Evolutionary conservation across 768 basidiomycete species (phyloP), one percentile per base, ranked within the genome.

Genomic region (Pulveroboletus sp.): DNA sequence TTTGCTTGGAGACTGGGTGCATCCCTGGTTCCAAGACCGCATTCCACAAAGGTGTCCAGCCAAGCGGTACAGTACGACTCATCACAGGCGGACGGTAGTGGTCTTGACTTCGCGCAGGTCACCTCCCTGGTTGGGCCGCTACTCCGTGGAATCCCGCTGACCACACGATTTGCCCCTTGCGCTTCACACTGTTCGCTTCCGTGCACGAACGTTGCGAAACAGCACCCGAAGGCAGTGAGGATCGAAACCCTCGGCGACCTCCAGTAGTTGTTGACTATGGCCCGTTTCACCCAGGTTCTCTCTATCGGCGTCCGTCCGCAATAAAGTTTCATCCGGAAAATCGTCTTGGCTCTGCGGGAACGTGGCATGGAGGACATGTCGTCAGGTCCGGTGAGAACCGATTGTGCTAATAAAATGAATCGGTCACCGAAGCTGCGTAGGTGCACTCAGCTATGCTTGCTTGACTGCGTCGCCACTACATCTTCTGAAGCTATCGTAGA

Each of bases 141-240:
- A 47, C 45, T 43, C 57, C 65, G 57, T 65, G 65, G 63, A 63
- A 39, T 54, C 47, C 47, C 42, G 27, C 46, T 50, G 48, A 40
- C 40, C 50, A 50, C 54, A 57, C 46, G 44, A 54, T 54, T 47
- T 51, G 43, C 52, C 21, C 49, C 38, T 17, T 43, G 52, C 15
- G 36, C 55, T 56, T 55, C 55, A 54, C 52, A 57, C 53, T 49
- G 37, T 28, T 53, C 54, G 50, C 54, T 58, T 60, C 56, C 47
- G 12, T 58, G 55, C 51, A 39, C 30, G 36, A 59, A 55, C 18
- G 24, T 36, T 41, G 57, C 54, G 46, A 60, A 56, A 64, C 61
- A 62, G 39, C 43, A 50, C 41, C 55, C 54, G 52, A 56, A 54
- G 52, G 47, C 49, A 41, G 48, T 57, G 47, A 54, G 56, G 53